A percentile compares a stretch with the other conserved stretches of the same genome.
These are phyloP conservation scores for Cladosporium sphaerospermum DNA, from an alignment of 2,329 filamentous ascomycete genomes.

Conservation along the genomic window DNA sequence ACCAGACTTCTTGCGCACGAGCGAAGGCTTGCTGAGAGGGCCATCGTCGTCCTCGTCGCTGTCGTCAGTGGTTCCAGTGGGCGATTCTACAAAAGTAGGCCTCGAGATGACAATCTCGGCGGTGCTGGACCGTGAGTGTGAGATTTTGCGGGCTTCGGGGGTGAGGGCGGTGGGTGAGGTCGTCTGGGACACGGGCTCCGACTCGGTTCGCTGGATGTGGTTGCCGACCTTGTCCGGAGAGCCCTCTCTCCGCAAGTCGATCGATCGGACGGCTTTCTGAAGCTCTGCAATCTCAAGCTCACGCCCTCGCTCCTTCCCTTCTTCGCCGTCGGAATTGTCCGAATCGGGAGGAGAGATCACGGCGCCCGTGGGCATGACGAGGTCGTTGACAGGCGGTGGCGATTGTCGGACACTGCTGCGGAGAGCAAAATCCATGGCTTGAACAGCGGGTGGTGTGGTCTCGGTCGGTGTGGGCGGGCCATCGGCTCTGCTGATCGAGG, in stretches of 20 bases:
- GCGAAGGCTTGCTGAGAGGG: slow-evolving; percentile 61
- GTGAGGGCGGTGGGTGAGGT: slow-evolving; percentile 41
- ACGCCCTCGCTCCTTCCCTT: slow-evolving; percentile 32
- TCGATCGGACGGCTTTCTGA: slow-evolving; percentile 74
- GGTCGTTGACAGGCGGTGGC: slow-evolving; percentile 71
- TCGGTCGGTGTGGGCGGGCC: slow-evolving; percentile 27
- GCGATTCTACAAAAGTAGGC: slow-evolving; percentile 39
- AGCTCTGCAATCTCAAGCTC: slow-evolving; percentile 53
- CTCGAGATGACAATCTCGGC: slow-evolving; percentile 44
- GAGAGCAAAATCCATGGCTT: slow-evolving; percentile 28
- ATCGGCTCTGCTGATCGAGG: slow-evolving; percentile 40
- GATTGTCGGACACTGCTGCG: slow-evolving; percentile 70
- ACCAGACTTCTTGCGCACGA: slow-evolving; percentile 97
- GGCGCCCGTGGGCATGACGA: slow-evolving; percentile 72
- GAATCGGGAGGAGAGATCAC: slow-evolving; percentile 91
- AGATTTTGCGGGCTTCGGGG: slow-evolving; percentile 53
- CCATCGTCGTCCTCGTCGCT: slow-evolving; percentile 48
- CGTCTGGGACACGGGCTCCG: slow-evolving; percentile 31
- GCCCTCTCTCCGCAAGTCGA: slow-evolving; percentile 58
- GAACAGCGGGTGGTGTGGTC: slow-evolving; percentile 12
- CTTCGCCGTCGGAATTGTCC: slow-evolving; percentile 73
- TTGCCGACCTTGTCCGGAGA: slow-evolving; percentile 45
- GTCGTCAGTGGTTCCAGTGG: slow-evolving; percentile 41
- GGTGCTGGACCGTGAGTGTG: slow-evolving; percentile 55
- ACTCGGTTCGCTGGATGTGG: slow-evolving; percentile 16